phyloP scores from a whole-genome alignment of 306 rosid genomes.

The Sindora glabra region DNA sequence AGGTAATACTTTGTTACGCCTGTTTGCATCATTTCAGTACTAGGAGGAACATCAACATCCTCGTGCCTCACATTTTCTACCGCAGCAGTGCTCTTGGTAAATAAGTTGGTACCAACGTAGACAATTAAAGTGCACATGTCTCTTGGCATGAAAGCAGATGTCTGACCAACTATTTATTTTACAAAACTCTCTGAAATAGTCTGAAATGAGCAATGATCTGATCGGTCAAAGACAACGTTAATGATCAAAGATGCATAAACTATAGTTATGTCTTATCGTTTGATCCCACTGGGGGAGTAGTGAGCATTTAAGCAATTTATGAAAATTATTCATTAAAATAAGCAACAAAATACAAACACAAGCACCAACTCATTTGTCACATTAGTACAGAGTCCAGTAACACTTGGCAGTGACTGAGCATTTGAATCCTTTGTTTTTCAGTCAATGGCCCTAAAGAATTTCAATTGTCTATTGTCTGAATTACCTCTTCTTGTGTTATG shows the following conservation, averaged over 20 bases:
- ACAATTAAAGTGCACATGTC: slow-evolving; percentile 83
- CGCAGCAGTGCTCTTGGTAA: slow-evolving; percentile 31
- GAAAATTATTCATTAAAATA: background rate
- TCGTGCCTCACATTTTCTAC: slow-evolving; percentile 16
- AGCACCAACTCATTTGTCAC: slow-evolving; percentile 29
- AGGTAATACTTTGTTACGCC: slow-evolving; percentile 25
- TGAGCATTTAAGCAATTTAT: background rate
- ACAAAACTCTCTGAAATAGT: slow-evolving; percentile 54
- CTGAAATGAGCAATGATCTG: slow-evolving; percentile 54
- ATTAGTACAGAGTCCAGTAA: slow-evolving; percentile 45
- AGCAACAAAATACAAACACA: slow-evolving; percentile 15
- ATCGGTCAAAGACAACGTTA: slow-evolving; percentile 23
- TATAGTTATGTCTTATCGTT: background rate
- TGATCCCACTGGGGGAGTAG: background rate
- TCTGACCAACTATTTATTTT: slow-evolving; percentile 77
- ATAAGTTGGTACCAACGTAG: slow-evolving; percentile 80
- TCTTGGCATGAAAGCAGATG: slow-evolving; percentile 88
- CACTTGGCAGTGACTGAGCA: slow-evolving; percentile 65
- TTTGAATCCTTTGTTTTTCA: slow-evolving; percentile 80
- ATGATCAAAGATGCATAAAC: slow-evolving; percentile 19
- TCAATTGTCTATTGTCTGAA: no score
- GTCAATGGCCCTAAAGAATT: slow-evolving; percentile 85
- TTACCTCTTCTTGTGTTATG: no score
- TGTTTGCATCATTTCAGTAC: slow-evolving; percentile 25
- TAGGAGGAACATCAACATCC: slow-evolving; percentile 28